Conservation (phyloP, 371 early-diverging fungal genomes). For the Mortierella polycephala region DNA sequence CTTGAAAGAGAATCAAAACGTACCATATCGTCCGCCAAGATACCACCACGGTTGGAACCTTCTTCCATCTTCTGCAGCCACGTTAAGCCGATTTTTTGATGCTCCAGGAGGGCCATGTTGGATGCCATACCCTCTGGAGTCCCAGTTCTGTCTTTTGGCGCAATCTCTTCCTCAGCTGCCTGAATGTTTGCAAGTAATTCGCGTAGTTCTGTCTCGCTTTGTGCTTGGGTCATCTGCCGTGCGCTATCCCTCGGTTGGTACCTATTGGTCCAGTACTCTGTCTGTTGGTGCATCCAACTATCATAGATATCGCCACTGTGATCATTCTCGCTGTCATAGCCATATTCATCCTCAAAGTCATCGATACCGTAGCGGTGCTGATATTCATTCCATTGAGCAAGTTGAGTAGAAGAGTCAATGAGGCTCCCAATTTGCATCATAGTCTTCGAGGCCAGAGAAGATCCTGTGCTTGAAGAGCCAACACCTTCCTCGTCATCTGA, state of each 20-base stretch:
- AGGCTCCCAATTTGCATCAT: too few relatives aligned
- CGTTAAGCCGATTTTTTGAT: slow-evolving; percentile 72
- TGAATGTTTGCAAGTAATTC: slow-evolving; percentile 56
- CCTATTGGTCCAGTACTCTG: not conserved
- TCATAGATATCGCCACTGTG: not conserved
- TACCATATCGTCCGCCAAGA: slow-evolving; percentile 83
- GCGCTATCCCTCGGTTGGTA: not conserved
- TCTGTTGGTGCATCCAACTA: slow-evolving; percentile 4
- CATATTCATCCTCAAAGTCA: slow-evolving; percentile 2
- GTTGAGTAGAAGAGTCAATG: too few relatives aligned
- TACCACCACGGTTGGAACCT: slow-evolving; percentile 71
- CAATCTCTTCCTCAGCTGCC: slow-evolving; percentile 56
- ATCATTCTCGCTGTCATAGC: not conserved
- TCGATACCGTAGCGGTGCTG: too few relatives aligned
- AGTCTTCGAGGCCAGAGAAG: too few relatives aligned
- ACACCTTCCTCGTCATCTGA: too few relatives aligned
- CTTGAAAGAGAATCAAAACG: not conserved
- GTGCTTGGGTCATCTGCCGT: slow-evolving; percentile 13
- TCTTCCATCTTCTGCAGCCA: slow-evolving; percentile 73
- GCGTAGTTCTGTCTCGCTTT: slow-evolving; percentile 58
- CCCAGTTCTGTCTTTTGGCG: slow-evolving; percentile 60
- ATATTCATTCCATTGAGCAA: too few relatives aligned
- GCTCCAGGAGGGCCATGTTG: slow-evolving; percentile 60
- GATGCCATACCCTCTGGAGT: slow-evolving; percentile 63
- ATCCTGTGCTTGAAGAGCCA: too few relatives aligned